Evolutionary conservation across 257 asterid genomes (phyloP).

Genomic region (Fraxinus excelsior): DNA sequence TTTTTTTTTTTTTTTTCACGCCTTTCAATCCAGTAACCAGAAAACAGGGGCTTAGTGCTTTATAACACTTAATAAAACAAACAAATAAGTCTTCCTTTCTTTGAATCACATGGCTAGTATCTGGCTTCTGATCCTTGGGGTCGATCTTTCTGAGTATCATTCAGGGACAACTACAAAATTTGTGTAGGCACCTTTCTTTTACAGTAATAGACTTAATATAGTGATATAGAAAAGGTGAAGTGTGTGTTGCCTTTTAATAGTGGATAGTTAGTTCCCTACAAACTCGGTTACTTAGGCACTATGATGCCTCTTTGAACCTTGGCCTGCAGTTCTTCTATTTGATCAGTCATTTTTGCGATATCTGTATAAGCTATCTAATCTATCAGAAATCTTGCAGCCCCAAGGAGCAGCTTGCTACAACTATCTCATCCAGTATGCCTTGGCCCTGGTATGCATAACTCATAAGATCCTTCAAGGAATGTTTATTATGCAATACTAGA

Average conservation of each 20-base stretch:
- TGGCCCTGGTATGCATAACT: conserved; percentile 80
- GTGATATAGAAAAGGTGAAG: too few relatives aligned
- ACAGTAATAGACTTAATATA: too few relatives aligned
- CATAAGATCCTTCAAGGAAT: background rate
- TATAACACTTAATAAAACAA: background rate
- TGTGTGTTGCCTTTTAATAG: too few relatives aligned
- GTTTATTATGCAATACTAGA: background rate
- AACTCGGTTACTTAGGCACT: background rate
- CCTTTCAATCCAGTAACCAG: background rate
- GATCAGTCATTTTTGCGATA: background rate
- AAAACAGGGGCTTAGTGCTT: background rate
- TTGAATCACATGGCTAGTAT: background rate
- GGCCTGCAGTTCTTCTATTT: background rate
- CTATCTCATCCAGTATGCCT: conserved; percentile 77
- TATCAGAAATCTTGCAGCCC: conserved; percentile 55
- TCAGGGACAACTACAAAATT: too few relatives aligned
- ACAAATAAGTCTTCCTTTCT: background rate
- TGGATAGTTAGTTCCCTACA: too few relatives aligned
- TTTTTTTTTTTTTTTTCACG: background rate
- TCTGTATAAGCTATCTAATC: background rate
- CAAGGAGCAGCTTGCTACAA: conserved; percentile 83
- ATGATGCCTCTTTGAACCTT: background rate
- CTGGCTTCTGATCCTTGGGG: background rate
- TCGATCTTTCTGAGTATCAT: background rate
- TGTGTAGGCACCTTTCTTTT: too few relatives aligned